A percentile compares a stretch with the other conserved stretches of the same genome.
Conservation (phyloP, 2,329 filamentous ascomycete genomes). For the Penicillium corylophilum region DNA sequence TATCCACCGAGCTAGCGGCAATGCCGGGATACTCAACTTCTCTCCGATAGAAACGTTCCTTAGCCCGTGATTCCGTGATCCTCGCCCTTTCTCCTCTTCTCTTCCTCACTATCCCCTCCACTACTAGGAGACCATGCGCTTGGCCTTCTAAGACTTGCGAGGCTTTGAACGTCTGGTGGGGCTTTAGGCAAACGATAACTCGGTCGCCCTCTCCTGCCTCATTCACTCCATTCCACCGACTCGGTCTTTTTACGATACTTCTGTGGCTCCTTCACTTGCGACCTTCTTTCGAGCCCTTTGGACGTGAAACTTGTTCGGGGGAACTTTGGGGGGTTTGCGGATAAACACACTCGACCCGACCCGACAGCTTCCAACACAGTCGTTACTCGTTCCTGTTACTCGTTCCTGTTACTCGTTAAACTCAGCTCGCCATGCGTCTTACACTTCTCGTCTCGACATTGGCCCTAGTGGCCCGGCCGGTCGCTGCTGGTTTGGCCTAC, state of each 20-base stretch:
- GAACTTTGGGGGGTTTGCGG: not conserved
- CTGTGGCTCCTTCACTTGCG: not conserved
- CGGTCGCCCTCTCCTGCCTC: not conserved
- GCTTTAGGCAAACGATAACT: slow-evolving; percentile 4
- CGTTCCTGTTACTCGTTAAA: no score
- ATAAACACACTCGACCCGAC: not conserved
- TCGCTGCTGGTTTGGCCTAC: slow-evolving; percentile 32
- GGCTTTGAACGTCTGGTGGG: slow-evolving; percentile 11
- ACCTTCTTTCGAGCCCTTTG: not conserved
- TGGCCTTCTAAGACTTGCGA: slow-evolving; percentile 3
- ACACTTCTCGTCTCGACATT: slow-evolving; percentile 20
- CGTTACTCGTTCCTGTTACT: no score
- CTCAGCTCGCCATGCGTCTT: slow-evolving; percentile 21
- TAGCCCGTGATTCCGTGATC: slow-evolving; percentile 19
- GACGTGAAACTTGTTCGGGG: not conserved
- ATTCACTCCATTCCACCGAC: not conserved
- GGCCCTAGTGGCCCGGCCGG: slow-evolving; percentile 28
- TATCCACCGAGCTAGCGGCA: slow-evolving; percentile 22
- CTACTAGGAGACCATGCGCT: slow-evolving; percentile 10
- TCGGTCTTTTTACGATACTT: not conserved
- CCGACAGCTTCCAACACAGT: not conserved
- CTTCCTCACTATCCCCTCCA: not conserved
- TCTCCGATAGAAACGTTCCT: slow-evolving; percentile 13
- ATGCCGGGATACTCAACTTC: slow-evolving; percentile 18
- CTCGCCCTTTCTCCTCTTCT: slow-evolving; percentile 15